phyloP scores from a whole-genome alignment of 192 early-diverging fungal genomes.

The Chytriomyces hyalinus region DNA sequence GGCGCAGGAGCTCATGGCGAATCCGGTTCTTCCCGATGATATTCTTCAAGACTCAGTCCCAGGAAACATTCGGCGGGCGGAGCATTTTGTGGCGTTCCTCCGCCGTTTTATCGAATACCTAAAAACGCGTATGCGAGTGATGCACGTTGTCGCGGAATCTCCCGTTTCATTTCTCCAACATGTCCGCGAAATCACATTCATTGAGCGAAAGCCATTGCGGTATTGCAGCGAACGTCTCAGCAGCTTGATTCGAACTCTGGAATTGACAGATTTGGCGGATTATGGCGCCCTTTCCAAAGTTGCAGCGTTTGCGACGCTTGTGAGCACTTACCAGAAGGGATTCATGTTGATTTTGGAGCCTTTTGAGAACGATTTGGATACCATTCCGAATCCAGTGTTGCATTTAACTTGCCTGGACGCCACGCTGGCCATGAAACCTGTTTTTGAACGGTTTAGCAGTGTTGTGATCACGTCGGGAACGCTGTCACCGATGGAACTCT shows the following conservation, averaged over 20 bases:
- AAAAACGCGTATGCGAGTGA: conserved; percentile 93
- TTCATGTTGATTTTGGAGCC: conserved; percentile 97
- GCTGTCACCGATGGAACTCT: conserved; percentile 98
- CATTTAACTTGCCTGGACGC: conserved; percentile 96
- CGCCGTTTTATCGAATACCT: conserved; percentile 97
- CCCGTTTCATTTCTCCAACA: conserved; percentile 93
- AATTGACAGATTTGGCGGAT: conserved; percentile 91
- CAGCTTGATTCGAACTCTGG: conserved; percentile 88
- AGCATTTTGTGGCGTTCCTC: conserved; percentile 98
- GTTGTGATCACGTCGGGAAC: conserved; percentile 99
- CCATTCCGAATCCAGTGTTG: conserved; percentile 92
- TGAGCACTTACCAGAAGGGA: conserved; percentile 94
- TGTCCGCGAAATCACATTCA: conserved; percentile 91
- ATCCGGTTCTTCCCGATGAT: conserved; percentile 94
- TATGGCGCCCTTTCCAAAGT: conserved; percentile 82
- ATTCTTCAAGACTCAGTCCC: conserved; percentile 92
- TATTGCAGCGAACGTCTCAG: conserved; percentile 92
- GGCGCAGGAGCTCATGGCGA: conserved; percentile 88
- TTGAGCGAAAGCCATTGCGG: conserved; percentile 92
- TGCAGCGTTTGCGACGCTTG: conserved; percentile 92
- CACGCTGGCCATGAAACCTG: conserved; percentile 92
- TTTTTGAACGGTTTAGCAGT: conserved; percentile 93
- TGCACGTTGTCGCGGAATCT: conserved; percentile 97
- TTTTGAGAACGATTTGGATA: conserved; percentile 90
- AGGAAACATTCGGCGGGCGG: conserved; percentile 95